These are phyloP conservation scores for Helenozyma rhizophorensis DNA, from an alignment of 805 yeast genomes.

Conservation along the genomic window DNA sequence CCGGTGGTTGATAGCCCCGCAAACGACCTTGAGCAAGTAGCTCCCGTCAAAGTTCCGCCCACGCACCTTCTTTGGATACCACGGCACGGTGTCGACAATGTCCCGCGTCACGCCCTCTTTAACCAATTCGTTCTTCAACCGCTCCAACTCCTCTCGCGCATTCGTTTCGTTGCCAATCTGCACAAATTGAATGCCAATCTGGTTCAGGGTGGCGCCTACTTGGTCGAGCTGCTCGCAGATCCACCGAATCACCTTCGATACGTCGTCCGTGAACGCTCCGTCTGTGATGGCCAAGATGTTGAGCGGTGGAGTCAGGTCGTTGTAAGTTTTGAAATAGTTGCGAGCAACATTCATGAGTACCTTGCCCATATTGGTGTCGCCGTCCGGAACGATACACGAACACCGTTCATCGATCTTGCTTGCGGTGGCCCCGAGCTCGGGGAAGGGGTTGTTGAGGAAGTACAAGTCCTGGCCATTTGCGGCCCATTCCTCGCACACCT, in stretches of 20 bases:
- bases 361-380: slow-evolving; percentile 15
- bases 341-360: slow-evolving; percentile 7
- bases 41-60: slow-evolving; percentile 10
- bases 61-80: slow-evolving; percentile 6
- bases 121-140: slow-evolving; percentile 11
- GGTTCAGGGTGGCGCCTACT: slow-evolving; percentile 8
- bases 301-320: slow-evolving; percentile 8
- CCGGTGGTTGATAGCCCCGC: slow-evolving; percentile 12
- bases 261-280: slow-evolving; percentile 14
- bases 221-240: slow-evolving; percentile 10
- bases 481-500: slow-evolving; percentile 14
- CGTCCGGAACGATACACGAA: slow-evolving; percentile 5
- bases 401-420: slow-evolving; percentile 9
- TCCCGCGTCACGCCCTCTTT: slow-evolving; percentile 9
- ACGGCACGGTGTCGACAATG: slow-evolving; percentile 14
- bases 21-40: slow-evolving; percentile 12
- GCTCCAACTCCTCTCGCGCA: slow-evolving; percentile 7
- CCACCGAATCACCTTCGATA: slow-evolving; percentile 12
- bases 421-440: slow-evolving; percentile 7
- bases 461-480: slow-evolving; percentile 14
- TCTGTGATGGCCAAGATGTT: slow-evolving; percentile 14
- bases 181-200: slow-evolving; percentile 13
- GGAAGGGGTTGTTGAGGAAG: slow-evolving; percentile 8
- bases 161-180: slow-evolving; percentile 13
- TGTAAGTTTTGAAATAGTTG: slow-evolving; percentile 9